These are phyloP conservation scores for Cystoisospora suis DNA, from an alignment of 169 alveolate species.

Conservation along the genomic window DNA sequence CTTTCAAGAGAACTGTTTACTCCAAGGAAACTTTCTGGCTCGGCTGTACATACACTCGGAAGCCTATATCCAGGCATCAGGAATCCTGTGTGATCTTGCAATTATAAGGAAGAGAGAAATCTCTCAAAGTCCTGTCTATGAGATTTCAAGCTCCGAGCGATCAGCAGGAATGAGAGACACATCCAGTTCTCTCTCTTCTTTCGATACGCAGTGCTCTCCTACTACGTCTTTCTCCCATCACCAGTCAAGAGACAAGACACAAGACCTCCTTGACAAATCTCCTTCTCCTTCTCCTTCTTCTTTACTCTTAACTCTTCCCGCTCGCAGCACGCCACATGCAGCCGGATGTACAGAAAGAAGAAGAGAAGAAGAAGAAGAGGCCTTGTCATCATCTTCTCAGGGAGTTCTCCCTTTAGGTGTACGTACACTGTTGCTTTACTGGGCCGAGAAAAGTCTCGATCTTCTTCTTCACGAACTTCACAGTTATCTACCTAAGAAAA, in stretches of 20 bases:
- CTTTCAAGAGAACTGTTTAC: neutral
- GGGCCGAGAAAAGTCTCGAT: too few relatives aligned
- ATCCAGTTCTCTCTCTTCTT: neutral
- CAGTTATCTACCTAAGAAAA: too few relatives aligned
- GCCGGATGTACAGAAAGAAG: too few relatives aligned
- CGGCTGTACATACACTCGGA: conserved; percentile 7
- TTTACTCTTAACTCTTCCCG: too few relatives aligned
- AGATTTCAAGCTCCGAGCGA: neutral
- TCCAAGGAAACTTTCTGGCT: conserved; percentile 8
- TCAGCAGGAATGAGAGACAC: neutral
- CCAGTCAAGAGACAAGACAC: neutral
- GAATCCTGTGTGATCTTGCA: neutral
- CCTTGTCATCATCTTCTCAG: too few relatives aligned
- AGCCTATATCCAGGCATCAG: neutral
- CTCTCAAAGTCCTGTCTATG: neutral
- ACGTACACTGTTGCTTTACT: too few relatives aligned
- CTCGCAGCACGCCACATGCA: too few relatives aligned
- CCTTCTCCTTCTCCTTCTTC: too few relatives aligned
- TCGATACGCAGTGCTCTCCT: neutral
- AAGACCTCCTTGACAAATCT: too few relatives aligned
- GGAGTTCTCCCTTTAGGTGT: too few relatives aligned
- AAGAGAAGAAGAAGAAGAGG: too few relatives aligned
- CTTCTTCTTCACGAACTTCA: too few relatives aligned
- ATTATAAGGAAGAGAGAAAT: neutral
- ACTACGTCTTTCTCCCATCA: neutral